Evolutionary conservation across 1,284 basidiomycete species (phyloP).

Genomic region (Sporisorium exsertum): DNA sequence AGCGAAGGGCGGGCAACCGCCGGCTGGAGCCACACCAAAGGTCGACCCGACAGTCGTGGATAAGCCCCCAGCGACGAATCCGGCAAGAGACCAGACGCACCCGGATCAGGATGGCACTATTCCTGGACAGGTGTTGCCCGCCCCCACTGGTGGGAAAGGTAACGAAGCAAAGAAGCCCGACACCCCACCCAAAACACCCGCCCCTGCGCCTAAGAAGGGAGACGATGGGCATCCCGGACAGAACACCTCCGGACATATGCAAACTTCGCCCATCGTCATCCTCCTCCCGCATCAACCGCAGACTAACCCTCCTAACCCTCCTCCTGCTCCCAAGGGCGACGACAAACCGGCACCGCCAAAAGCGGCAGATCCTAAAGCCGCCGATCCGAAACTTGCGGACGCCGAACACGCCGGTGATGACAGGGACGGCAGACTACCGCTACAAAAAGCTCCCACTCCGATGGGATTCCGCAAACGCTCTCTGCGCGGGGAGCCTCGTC

Average conservation of each 20-base stretch:
- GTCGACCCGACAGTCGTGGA: conserved; percentile 20
- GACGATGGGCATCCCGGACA: background rate
- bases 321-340: background rate
- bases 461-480: conserved; percentile 38
- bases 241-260: background rate
- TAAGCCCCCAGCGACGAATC: background rate
- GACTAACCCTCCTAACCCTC: background rate
- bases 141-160: background rate
- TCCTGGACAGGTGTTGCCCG: conserved; percentile 2
- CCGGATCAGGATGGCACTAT: conserved; percentile 16
- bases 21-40: background rate
- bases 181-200: background rate
- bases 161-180: background rate
- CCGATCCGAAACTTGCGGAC: background rate
- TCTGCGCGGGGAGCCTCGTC: background rate
- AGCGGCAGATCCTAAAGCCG: background rate
- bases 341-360: background rate
- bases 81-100: conserved; percentile 11
- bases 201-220: background rate
- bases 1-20: background rate
- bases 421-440: background rate
- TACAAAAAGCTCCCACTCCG: conserved; percentile 20
- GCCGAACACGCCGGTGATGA: background rate
- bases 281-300: background rate
- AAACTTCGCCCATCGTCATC: background rate